Evolutionary conservation across 2,329 filamentous ascomycete genomes (phyloP).

Genomic region (Byssochlamys sp.): DNA sequence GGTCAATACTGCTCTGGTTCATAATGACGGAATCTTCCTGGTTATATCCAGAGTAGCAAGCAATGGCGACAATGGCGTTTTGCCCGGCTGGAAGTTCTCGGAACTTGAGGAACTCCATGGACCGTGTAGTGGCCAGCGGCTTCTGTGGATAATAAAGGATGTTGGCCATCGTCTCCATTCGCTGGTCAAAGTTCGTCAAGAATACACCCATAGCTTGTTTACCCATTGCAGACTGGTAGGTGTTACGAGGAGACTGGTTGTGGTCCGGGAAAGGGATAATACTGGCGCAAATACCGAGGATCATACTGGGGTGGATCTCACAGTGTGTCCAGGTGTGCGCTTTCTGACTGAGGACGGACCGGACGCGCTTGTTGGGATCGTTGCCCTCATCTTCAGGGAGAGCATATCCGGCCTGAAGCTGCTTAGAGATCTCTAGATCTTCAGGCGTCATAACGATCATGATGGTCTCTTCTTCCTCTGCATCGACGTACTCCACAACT

Average conservation of each 20-base stretch:
- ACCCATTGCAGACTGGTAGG: conserved; percentile 98
- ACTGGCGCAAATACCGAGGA: conserved; percentile 92
- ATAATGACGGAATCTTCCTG: conserved; percentile 99
- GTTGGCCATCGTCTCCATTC: conserved; percentile 99
- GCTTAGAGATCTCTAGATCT: conserved; percentile 70
- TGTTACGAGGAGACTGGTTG: conserved; percentile 95
- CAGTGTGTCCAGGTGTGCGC: conserved; percentile 95
- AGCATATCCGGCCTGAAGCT: conserved; percentile 57
- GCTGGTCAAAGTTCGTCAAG: conserved; percentile 88
- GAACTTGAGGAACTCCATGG: conserved; percentile 98
- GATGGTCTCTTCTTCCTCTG: conserved; percentile 93
- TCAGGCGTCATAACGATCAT: conserved; percentile 99
- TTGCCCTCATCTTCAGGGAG: conserved; percentile 52
- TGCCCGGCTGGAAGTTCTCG: conserved; percentile 91
- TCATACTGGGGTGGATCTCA: conserved; percentile 98
- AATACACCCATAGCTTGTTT: conserved; percentile 99
- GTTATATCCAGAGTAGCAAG: conserved; percentile 96
- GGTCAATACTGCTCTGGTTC: conserved; percentile 98
- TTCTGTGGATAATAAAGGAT: conserved; percentile 99
- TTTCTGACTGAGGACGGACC: conserved; percentile 74
- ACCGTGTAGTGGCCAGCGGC: conserved; percentile 85
- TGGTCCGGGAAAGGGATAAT: conserved; percentile 99
- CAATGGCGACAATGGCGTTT: conserved; percentile 95
- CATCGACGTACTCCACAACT: conserved; percentile 90
- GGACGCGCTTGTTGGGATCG: conserved; percentile 76